phyloP scores from a whole-genome alignment of 305 asterid genomes.

The Euphrasia arctica region DNA sequence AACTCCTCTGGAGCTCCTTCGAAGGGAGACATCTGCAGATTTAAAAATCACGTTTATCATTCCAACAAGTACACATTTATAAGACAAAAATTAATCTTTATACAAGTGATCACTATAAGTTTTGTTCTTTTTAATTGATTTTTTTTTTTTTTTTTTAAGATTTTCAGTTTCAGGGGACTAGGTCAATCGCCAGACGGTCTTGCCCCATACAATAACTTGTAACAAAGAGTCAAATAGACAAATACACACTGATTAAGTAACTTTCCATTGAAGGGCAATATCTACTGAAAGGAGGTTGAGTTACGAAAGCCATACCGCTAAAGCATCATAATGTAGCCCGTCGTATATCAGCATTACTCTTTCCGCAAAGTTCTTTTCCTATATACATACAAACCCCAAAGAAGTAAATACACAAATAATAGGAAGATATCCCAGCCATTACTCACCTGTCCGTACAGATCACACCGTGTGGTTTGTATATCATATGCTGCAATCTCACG shows the following conservation, averaged over 20 bases:
- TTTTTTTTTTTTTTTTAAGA: too few species aligned
- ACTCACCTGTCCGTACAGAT: constrained; percentile 89
- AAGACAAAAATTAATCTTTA: constrained; percentile 10
- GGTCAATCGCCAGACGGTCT: too few species aligned
- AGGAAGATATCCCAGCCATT: constrained; percentile 9
- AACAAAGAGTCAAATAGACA: background rate
- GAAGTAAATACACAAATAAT: constrained; percentile 18
- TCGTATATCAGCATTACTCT: constrained; percentile 95
- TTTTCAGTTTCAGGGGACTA: too few species aligned
- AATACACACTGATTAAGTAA: background rate
- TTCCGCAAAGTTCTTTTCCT: constrained; percentile 71
- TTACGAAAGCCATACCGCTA: constrained; percentile 59
- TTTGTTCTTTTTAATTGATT: too few species aligned
- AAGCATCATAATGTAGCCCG: constrained; percentile 97
- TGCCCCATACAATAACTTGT: too few species aligned
- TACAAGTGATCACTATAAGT: too few species aligned
- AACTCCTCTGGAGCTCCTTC: constrained; percentile 93
- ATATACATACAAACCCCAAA: constrained; percentile 24
- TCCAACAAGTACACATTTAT: constrained; percentile 14
- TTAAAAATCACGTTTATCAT: constrained; percentile 1
- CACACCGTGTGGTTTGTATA: constrained; percentile 92
- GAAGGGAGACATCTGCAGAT: constrained; percentile 68
- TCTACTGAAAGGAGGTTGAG: constrained; percentile 20
- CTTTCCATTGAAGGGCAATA: background rate
- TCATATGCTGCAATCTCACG: constrained; percentile 97